Evolutionary conservation across 2,329 filamentous ascomycete species (phyloP), one percentile per base, ranked within the genome.

Genomic region (Aspergillus cejpii): DNA sequence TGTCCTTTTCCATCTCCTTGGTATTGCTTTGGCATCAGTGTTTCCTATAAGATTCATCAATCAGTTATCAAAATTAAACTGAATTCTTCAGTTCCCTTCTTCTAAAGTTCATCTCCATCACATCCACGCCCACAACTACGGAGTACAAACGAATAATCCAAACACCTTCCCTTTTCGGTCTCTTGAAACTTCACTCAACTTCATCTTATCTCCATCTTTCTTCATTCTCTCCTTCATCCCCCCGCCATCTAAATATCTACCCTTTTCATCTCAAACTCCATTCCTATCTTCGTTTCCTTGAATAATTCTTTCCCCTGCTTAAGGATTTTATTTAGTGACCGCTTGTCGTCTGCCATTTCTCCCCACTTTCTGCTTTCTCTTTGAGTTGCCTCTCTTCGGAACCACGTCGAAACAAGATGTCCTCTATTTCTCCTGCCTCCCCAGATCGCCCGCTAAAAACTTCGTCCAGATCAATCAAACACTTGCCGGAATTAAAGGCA

Each of bases 211-310:
- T 6, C 17, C 15, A n/a, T 8, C 31, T n/a, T 51, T 45, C 51
- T 53, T 45, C 50, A 37, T 50, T 50, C 51, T 45, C 47, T 41
- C 50, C 47, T 44, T 42, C 31, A 15, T 31, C 45, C 43, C 37
- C 44, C 45, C 48, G 48, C 41, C 46, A 52, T 41, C 48, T 39
- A 48, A 42, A 44, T 37, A 42, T 47, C 38, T 37, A 42, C 39
- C 52, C 55, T 31, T 49, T 43, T 43, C 41, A 45, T 53, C 42
- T 44, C 17, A 33, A 41, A 39, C 44, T 39, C 43, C 43, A 40
- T 41, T 48, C 53, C 43, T 54, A 53, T 48, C 43, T 56, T 54
- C 50, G 58, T 51, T 59, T 56, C 8, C 54, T 44, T 44, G 38
- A 31, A 43, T 43, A 47, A 41, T 44, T 44, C 47, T 53, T 36